A percentile compares a stretch with the other conserved stretches of the same genome.
phyloP scores from a whole-genome alignment of 768 basidiomycete genomes.

The Termitomyces bulborhizus region DNA sequence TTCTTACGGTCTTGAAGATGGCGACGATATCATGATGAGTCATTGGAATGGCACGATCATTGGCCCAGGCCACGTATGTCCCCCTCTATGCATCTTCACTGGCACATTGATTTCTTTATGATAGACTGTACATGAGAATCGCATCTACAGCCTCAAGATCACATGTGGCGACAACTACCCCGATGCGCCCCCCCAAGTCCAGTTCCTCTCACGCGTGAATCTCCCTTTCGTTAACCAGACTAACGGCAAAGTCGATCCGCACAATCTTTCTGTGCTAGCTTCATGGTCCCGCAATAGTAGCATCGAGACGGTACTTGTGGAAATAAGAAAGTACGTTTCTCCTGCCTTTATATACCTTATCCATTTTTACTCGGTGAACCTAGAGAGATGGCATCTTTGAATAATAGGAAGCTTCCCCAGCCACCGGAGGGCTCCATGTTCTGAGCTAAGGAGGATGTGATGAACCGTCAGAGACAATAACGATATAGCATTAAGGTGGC shows the following conservation, averaged over 20 bases:
- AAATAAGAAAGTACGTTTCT: slow-evolving; percentile 75
- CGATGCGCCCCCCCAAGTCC: slow-evolving; percentile 70
- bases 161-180: slow-evolving; percentile 74
- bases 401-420: slow-evolving; percentile 92
- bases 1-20: slow-evolving; percentile 93
- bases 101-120: slow-evolving; percentile 9
- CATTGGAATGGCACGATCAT: slow-evolving; percentile 99
- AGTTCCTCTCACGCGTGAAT: slow-evolving; percentile 87
- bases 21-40: slow-evolving; percentile 96
- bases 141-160: slow-evolving; percentile 95
- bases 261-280: slow-evolving; percentile 64
- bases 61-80: slow-evolving; percentile 90
- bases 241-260: slow-evolving; percentile 73
- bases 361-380: not conserved
- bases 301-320: slow-evolving; percentile 87
- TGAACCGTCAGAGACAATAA: not conserved
- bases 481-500: not conserved
- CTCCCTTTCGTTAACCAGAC: slow-evolving; percentile 81
- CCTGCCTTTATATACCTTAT: not conserved
- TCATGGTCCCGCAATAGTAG: slow-evolving; percentile 73
- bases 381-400: slow-evolving; percentile 92
- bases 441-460: slow-evolving; percentile 18
- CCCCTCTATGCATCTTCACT: not conserved
- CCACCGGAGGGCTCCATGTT: slow-evolving; percentile 84
- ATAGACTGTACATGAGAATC: slow-evolving; percentile 96